phyloP scores from a whole-genome alignment of 2,329 filamentous ascomycete genomes.

The Alternaria tenuissima region DNA sequence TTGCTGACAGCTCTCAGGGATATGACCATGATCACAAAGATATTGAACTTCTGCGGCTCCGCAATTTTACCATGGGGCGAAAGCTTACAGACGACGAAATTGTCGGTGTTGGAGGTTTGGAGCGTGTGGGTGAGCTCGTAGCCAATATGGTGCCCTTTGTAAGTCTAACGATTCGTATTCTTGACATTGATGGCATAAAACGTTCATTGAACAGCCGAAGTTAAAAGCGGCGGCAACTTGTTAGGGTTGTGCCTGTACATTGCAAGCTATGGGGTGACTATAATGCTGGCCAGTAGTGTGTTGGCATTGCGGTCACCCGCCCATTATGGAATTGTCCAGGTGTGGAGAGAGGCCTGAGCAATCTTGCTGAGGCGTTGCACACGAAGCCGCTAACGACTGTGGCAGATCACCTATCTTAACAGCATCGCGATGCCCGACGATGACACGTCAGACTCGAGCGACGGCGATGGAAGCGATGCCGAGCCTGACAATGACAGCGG shows the following conservation, averaged over 20 bases:
- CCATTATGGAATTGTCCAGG: constrained; percentile 15
- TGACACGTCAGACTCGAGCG: constrained; percentile 41
- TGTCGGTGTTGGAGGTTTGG: constrained; percentile 67
- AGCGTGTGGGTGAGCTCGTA: constrained; percentile 71
- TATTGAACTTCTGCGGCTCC: constrained; percentile 80
- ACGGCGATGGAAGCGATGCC: constrained; percentile 31
- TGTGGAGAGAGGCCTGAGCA: background rate
- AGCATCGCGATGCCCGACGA: constrained; percentile 60
- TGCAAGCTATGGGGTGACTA: constrained; percentile 22
- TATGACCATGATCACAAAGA: constrained; percentile 78
- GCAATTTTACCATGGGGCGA: constrained; percentile 77
- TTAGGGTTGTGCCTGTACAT: constrained; percentile 30
- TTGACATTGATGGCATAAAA: background rate
- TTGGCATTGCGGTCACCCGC: constrained; percentile 46
- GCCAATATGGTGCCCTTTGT: constrained; percentile 79
- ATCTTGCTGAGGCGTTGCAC: constrained; percentile 2
- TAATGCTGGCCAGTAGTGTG: constrained; percentile 32
- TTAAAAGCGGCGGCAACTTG: constrained; percentile 3
- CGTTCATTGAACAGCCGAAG: constrained; percentile 9
- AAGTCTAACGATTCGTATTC: constrained; percentile 55
- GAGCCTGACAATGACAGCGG: constrained; percentile 21
- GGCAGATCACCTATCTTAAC: constrained; percentile 61
- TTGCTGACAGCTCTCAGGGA: constrained; percentile 63
- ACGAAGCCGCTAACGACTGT: constrained; percentile 30
- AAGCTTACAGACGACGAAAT: constrained; percentile 72